Evolutionary conservation across 441 rosid genomes (phyloP).

Genomic region (Hypseocharis bilobata): DNA sequence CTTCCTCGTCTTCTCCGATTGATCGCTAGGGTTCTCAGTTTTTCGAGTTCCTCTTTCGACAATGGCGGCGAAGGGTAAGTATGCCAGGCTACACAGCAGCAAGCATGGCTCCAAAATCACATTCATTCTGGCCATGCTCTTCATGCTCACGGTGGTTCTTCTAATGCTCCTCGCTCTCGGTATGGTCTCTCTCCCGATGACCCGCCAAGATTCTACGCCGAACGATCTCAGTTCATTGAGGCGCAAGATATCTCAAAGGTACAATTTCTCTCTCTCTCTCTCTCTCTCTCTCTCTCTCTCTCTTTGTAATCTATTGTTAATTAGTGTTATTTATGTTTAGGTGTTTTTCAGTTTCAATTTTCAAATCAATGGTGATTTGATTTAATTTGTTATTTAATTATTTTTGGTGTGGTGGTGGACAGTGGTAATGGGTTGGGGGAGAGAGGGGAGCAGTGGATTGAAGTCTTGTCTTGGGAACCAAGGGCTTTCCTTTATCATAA

Average conservation of each 20-base stretch:
- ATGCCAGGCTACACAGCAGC: slow-evolving; percentile 36
- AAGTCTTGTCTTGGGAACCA: slow-evolving; percentile 62
- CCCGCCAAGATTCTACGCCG: slow-evolving; percentile 35
- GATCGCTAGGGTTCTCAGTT: slow-evolving; percentile 27
- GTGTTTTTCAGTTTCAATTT: not conserved
- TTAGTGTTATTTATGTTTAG: not conserved
- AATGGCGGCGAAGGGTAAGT: slow-evolving; percentile 54
- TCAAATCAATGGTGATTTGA: not conserved
- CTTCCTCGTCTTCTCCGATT: not conserved
- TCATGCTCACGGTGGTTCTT: slow-evolving; percentile 43
- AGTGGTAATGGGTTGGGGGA: slow-evolving; percentile 41
- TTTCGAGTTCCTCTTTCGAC: not conserved
- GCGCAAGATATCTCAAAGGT: slow-evolving; percentile 51
- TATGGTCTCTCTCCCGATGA: slow-evolving; percentile 42
- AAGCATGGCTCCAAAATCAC: slow-evolving; percentile 40
- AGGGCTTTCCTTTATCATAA: slow-evolving; percentile 55
- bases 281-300: too few species aligned
- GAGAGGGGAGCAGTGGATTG: slow-evolving; percentile 60
- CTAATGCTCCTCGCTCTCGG: slow-evolving; percentile 56
- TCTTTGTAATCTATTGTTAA: not conserved
- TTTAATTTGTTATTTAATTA: slow-evolving; percentile 9
- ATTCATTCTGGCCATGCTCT: slow-evolving; percentile 40
- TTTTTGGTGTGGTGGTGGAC: slow-evolving; percentile 20
- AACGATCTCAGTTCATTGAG: slow-evolving; percentile 36
- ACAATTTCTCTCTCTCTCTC: too few species aligned